Evolutionary conservation across 2,329 filamentous ascomycete species (phyloP).

Genomic region (Bimuria novae-zelandiae): DNA sequence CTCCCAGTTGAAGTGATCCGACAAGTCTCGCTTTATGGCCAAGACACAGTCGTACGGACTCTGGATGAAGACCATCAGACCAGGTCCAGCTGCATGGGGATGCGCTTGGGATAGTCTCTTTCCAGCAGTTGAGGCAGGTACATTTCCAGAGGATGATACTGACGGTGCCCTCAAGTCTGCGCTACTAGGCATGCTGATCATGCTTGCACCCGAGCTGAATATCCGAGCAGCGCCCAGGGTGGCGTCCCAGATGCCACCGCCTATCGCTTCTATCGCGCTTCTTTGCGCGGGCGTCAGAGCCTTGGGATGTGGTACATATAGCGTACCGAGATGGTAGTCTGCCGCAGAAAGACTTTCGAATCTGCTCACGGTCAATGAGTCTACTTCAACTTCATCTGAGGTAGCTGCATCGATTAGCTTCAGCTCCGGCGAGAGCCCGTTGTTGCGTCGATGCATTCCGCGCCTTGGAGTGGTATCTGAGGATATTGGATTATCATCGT

Average conservation of each 20-base stretch:
- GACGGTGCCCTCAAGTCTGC: slow-evolving; percentile 43
- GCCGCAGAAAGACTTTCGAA: slow-evolving; percentile 84
- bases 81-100: slow-evolving; percentile 58
- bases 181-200: slow-evolving; percentile 55
- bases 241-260: slow-evolving; percentile 83
- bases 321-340: slow-evolving; percentile 86
- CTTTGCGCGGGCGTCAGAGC: slow-evolving; percentile 66
- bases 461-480: slow-evolving; percentile 65
- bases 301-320: slow-evolving; percentile 74
- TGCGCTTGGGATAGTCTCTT: slow-evolving; percentile 44
- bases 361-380: slow-evolving; percentile 81
- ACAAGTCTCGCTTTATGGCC: slow-evolving; percentile 81
- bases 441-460: slow-evolving; percentile 72
- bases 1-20: slow-evolving; percentile 86
- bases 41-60: slow-evolving; percentile 97
- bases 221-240: slow-evolving; percentile 85
- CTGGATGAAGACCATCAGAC: slow-evolving; percentile 87
- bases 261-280: slow-evolving; percentile 77
- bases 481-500: slow-evolving; percentile 63
- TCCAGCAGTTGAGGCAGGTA: slow-evolving; percentile 22
- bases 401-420: slow-evolving; percentile 87
- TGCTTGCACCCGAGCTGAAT: slow-evolving; percentile 84
- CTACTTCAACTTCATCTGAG: slow-evolving; percentile 81
- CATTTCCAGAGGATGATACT: slow-evolving; percentile 39
- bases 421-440: slow-evolving; percentile 84